phyloP scores from a whole-genome alignment of 805 yeast genomes.

The Peterozyma xylosa region DNA sequence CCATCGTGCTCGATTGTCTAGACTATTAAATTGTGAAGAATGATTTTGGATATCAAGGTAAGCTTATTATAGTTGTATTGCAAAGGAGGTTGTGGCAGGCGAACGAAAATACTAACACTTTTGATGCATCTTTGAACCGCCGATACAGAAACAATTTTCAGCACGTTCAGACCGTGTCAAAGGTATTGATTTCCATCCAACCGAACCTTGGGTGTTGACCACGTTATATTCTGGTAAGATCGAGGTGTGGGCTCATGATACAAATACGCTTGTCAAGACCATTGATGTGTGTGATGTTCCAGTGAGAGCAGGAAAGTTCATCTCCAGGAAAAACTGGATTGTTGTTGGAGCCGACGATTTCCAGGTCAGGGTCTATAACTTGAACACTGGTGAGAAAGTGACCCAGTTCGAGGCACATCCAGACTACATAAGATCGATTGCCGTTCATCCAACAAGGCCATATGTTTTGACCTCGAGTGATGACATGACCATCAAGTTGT shows the following conservation, averaged over 20 bases:
- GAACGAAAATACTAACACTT: too few relatives aligned
- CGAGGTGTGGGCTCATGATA: conserved; percentile 93
- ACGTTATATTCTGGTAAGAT: conserved; percentile 87
- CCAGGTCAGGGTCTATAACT: conserved; percentile 87
- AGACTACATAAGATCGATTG: conserved; percentile 88
- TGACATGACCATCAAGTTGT: conserved; percentile 83
- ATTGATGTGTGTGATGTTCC: conserved; percentile 96
- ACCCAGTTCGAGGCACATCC: conserved; percentile 97
- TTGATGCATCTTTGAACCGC: too few relatives aligned
- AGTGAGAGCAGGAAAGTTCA: conserved; percentile 89
- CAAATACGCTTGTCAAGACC: conserved; percentile 74
- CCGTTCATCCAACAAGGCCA: conserved; percentile 92
- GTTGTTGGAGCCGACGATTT: conserved; percentile 95
- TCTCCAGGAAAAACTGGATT: conserved; percentile 96
- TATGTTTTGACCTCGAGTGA: conserved; percentile 84
- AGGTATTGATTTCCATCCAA: conserved; percentile 96
- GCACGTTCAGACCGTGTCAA: conserved; percentile 95
- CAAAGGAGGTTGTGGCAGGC: too few relatives aligned
- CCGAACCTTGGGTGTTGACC: conserved; percentile 93
- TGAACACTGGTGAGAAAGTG: conserved; percentile 91
- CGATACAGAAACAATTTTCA: conserved; percentile 63
- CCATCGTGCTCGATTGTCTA: too few relatives aligned
- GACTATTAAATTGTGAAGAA: too few relatives aligned
- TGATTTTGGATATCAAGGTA: conserved; percentile 45
- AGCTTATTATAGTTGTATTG: conserved; percentile 10